Evolutionary conservation across 495 filamentous ascomycete species (phyloP).

Genomic region (Daldinia grandis): DNA sequence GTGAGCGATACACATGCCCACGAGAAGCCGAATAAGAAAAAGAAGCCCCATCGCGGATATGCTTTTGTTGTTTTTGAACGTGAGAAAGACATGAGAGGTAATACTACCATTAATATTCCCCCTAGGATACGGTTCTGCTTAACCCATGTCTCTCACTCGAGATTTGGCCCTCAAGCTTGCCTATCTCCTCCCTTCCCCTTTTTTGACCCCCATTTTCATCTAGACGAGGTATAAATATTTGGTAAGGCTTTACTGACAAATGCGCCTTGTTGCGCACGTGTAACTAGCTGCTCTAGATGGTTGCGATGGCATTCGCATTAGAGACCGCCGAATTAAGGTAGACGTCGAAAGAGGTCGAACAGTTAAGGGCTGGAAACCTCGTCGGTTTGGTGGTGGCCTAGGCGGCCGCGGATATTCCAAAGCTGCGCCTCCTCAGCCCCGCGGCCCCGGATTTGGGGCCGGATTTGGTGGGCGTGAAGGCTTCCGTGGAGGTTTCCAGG

Average conservation of each 20-base stretch:
- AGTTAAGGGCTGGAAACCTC: slow-evolving; percentile 92
- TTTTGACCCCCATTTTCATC: slow-evolving; percentile 24
- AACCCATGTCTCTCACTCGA: slow-evolving; percentile 48
- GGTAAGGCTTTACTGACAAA: slow-evolving; percentile 66
- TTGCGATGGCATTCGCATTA: slow-evolving; percentile 89
- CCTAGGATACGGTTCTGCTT: slow-evolving; percentile 49
- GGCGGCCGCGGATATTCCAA: slow-evolving; percentile 95
- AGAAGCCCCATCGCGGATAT: slow-evolving; percentile 89
- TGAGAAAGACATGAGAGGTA: slow-evolving; percentile 99
- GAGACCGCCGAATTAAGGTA: slow-evolving; percentile 88
- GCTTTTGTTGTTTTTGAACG: slow-evolving; percentile 97
- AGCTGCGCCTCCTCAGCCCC: slow-evolving; percentile 74
- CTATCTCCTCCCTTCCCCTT: slow-evolving; percentile 47
- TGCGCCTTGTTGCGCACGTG: slow-evolving; percentile 62
- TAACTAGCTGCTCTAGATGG: slow-evolving; percentile 65
- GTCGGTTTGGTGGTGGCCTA: slow-evolving; percentile 89
- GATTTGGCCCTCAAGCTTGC: slow-evolving; percentile 66
- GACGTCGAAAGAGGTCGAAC: slow-evolving; percentile 97
- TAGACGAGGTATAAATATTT: slow-evolving; percentile 51
- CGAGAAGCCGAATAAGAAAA: slow-evolving; percentile 75
- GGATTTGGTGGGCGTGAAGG: slow-evolving; percentile 71
- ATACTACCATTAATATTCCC: slow-evolving; percentile 53
- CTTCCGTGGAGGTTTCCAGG: slow-evolving; percentile 62
- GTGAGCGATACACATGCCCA: slow-evolving; percentile 73
- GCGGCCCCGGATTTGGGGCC: slow-evolving; percentile 73